Percentiles rank a stretch among this genome's conserved stretches.
phyloP scores from a whole-genome alignment of 2,329 filamentous ascomycete species.

The Aspergillus intermedius region DNA sequence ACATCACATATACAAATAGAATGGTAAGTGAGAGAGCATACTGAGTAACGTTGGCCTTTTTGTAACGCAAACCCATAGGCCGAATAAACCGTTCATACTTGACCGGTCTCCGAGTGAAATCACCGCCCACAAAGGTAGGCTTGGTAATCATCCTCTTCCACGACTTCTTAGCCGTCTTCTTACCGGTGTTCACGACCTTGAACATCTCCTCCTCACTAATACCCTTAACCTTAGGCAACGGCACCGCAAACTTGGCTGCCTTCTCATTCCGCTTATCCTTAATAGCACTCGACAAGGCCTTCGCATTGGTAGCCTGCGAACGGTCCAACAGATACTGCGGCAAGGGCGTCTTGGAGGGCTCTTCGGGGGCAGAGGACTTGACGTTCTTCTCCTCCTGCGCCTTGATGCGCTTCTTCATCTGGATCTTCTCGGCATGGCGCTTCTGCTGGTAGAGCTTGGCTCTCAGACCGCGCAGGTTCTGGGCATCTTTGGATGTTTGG shows the following conservation, averaged over 20 bases:
- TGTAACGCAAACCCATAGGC: slow-evolving; percentile 72
- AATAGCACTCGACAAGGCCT: slow-evolving; percentile 75
- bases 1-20: slow-evolving; percentile 1
- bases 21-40: slow-evolving; percentile 15
- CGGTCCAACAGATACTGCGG: slow-evolving; percentile 92
- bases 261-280: slow-evolving; percentile 95
- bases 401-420: slow-evolving; percentile 92
- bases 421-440: slow-evolving; percentile 94
- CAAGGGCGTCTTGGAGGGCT: slow-evolving; percentile 70
- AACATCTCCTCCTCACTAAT: slow-evolving; percentile 98
- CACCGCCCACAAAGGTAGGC: slow-evolving; percentile 81
- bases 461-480: slow-evolving; percentile 83
- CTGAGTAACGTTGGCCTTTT: slow-evolving; percentile 64
- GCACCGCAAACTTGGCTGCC: slow-evolving; percentile 86
- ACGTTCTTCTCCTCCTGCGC: slow-evolving; percentile 94
- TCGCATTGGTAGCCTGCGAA: slow-evolving; percentile 59
- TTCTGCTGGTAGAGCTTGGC: slow-evolving; percentile 93
- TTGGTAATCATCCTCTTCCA: slow-evolving; percentile 64
- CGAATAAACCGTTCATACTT: slow-evolving; percentile 65
- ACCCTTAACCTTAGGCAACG: slow-evolving; percentile 86
- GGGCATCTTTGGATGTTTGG: slow-evolving; percentile 79
- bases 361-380: slow-evolving; percentile 71
- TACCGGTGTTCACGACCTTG: slow-evolving; percentile 90
- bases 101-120: slow-evolving; percentile 83
- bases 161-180: slow-evolving; percentile 83